These are phyloP conservation scores for Aschersonia sp. DNA, from an alignment of 2,329 filamentous ascomycete species.

Conservation along the genomic window DNA sequence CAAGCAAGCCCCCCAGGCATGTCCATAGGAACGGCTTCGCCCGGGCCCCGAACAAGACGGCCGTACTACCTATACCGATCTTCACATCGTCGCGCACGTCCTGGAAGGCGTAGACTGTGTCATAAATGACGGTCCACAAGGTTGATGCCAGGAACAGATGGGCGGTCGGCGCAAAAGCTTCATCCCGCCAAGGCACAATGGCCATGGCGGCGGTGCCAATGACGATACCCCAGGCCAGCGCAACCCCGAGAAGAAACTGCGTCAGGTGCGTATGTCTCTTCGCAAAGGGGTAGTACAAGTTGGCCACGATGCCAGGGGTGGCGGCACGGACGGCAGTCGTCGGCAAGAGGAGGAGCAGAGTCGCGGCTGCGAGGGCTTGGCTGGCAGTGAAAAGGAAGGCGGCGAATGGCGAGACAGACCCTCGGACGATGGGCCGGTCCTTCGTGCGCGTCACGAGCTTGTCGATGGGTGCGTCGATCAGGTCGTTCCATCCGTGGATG, in stretches of 20 bases:
- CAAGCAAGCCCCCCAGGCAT: background rate
- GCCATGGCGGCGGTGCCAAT: conserved; percentile 15
- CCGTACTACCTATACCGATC: conserved; percentile 17
- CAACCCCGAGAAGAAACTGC: conserved; percentile 19
- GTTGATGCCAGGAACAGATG: conserved; percentile 13
- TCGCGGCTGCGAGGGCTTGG: conserved; percentile 12
- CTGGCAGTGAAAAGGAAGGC: conserved; percentile 15
- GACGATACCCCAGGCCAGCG: conserved; percentile 15
- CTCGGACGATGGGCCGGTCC: conserved; percentile 18
- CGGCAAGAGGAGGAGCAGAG: conserved; percentile 6
- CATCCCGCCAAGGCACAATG: conserved; percentile 6
- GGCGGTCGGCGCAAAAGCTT: conserved; percentile 8
- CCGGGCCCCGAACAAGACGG: conserved; percentile 8
- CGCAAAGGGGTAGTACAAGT: conserved; percentile 18
- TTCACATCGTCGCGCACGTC: conserved; percentile 18
- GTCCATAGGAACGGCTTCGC: background rate
- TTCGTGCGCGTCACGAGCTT: conserved; percentile 13
- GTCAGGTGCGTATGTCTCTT: conserved; percentile 20
- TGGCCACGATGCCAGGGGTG: conserved; percentile 13
- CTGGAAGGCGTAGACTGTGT: conserved; percentile 21
- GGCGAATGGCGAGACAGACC: conserved; percentile 13
- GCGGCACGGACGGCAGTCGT: conserved; percentile 11
- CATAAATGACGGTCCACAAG: conserved; percentile 18
- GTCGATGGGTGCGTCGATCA: conserved; percentile 19
- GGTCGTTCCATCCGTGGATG: conserved; percentile 18